These are phyloP conservation scores for Dittrichia graveolens DNA, from an alignment of 129 eudicot species.

Conservation along the genomic window DNA sequence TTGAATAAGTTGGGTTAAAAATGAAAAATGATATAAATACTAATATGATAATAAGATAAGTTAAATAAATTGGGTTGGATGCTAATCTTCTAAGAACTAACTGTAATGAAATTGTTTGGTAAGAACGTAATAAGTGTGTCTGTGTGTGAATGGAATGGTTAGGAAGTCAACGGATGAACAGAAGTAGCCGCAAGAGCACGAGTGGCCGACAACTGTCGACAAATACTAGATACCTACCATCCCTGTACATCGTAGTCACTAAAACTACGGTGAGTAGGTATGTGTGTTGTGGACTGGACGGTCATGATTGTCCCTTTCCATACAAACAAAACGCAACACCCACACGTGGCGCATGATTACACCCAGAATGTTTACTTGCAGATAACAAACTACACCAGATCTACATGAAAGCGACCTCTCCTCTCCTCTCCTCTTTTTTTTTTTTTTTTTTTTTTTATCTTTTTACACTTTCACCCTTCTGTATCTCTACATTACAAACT, in stretches of 20 bases:
- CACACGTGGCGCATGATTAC: constrained; percentile 37
- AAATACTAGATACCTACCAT: constrained; percentile 18
- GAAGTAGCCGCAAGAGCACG: constrained; percentile 32
- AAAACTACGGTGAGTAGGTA: constrained; percentile 10
- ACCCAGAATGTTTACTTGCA: constrained; percentile 38
- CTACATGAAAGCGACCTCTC: constrained; percentile 33
- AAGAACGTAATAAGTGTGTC: no score
- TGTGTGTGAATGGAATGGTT: constrained; percentile 25
- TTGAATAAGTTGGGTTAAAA: no score
- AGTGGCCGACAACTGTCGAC: constrained; percentile 43
- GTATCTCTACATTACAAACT: not conserved
- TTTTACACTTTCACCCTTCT: constrained; percentile 9
- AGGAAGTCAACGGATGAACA: constrained; percentile 37
- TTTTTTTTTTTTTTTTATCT: no score
- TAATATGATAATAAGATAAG: no score
- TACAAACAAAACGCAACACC: constrained; percentile 10
- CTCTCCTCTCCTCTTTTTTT: no score
- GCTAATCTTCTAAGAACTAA: no score
- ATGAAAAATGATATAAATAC: no score
- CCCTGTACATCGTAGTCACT: constrained; percentile 25
- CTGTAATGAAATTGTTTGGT: not conserved
- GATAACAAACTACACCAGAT: constrained; percentile 37
- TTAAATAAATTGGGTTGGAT: no score
- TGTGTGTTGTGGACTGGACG: constrained; percentile 23
- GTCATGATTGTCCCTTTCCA: constrained; percentile 33